Evolutionary conservation across 495 filamentous ascomycete genomes (phyloP), one percentile per base, ranked within the genome.

Genomic region (Pseudoneurospora amorphoporcata): DNA sequence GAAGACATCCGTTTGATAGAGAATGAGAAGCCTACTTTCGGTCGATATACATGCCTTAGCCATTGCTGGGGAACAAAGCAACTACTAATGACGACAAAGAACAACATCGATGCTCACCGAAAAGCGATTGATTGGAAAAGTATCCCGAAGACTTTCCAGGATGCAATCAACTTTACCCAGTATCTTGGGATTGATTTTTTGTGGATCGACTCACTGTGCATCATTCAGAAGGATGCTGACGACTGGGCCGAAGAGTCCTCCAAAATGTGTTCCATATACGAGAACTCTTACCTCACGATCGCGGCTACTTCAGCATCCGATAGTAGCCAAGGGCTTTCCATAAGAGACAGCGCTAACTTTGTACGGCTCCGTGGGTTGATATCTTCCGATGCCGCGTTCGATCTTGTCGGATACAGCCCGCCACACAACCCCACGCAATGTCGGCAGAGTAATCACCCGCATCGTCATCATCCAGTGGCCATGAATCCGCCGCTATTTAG

Each of bases 401-500:
- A 41, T 3, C 1, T 37, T 10, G 35, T 35, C 9, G 68, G 68
- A 35, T 10, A 37, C 38, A 29, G 8, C 38, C 38, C 1, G 19
- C 29, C 29, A 4, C 35, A 37, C 35, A 37, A 2, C 4, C 4
- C 35, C 35, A 37, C 2, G 35, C 2, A 37, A 2, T 2, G 14
- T 38, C 65, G 16, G 1, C 38, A 39, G 65, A 68, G 6, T 3
- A 68, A 9, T 19, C 41, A 42, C 17, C 39, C 39, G 10, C 29
- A 71, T 58, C 32, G 4, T 29, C 32, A 32, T 35, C 10, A 12
- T 40, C 19, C 37, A n/a, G n/a, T 45, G 10, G 2, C 23, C 23
- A 53, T 3, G 8, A 29, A 41, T 39, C 14, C 32, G 79, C 82
- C 75, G 2, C 29, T 76, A 8, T 23, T 61, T 32, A 61, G 12